These are phyloP conservation scores for Strigomonas galati DNA, from an alignment of 208 protist genomes.

Conservation along the genomic window DNA sequence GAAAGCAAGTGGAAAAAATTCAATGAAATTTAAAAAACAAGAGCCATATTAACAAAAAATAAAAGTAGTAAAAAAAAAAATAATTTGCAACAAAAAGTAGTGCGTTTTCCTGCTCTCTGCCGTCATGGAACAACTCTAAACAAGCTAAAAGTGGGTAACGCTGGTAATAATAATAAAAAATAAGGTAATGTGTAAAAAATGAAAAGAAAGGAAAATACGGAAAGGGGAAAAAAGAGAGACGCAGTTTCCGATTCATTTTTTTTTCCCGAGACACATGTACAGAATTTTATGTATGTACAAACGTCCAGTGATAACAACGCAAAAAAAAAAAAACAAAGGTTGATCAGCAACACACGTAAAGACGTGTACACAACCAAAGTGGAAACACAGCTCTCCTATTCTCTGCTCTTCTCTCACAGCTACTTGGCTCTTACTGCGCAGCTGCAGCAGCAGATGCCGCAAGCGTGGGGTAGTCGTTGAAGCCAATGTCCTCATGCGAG, in stretches of 20 bases:
- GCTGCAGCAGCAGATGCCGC: too few species aligned
- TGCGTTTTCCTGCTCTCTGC: not conserved
- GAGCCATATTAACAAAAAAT: conserved; percentile 6
- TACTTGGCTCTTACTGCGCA: too few species aligned
- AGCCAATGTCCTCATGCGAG: conserved; percentile 25
- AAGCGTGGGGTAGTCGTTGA: conserved; percentile 43
- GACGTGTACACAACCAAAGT: too few species aligned
- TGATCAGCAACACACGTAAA: not conserved
- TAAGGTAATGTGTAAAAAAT: conserved; percentile 10
- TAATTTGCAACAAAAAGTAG: not conserved
- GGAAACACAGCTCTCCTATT: too few species aligned
- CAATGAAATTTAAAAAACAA: not conserved
- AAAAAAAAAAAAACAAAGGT: not conserved
- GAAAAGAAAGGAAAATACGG: not conserved
- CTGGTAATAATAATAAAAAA: conserved; percentile 10
- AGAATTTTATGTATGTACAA: not conserved
- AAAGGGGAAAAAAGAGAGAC: too few species aligned
- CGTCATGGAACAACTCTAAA: not conserved
- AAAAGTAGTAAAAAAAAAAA: conserved; percentile 12
- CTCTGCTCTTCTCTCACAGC: too few species aligned
- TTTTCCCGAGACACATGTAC: not conserved
- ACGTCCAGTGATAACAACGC: not conserved
- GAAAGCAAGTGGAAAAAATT: not conserved
- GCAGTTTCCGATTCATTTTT: too few species aligned
- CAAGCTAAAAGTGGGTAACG: conserved; percentile 3